These are phyloP conservation scores for Penicillium pancosmium DNA, from an alignment of 495 filamentous ascomycete species.

Conservation along the genomic window DNA sequence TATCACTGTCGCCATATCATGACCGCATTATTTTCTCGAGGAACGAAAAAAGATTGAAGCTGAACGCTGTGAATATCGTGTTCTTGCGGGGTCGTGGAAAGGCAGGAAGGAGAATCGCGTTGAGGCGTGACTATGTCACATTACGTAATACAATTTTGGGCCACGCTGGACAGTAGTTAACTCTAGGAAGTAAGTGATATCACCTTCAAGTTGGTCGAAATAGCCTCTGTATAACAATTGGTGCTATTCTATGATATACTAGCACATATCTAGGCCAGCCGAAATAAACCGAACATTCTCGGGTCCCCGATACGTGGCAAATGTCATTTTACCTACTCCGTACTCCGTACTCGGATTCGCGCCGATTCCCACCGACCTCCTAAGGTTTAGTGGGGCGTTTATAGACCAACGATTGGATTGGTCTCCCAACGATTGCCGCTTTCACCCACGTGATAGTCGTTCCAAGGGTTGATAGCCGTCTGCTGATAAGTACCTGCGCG, in stretches of 20 bases:
- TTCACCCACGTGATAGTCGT: slow-evolving; percentile 3
- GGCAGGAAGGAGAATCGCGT: not conserved
- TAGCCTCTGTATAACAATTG: no score
- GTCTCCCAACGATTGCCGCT: not conserved
- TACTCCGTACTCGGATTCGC: not conserved
- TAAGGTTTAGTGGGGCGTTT: not conserved
- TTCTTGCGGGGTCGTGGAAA: not conserved
- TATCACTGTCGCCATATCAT: slow-evolving; percentile 1
- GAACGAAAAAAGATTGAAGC: not conserved
- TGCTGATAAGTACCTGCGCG: slow-evolving; percentile 9
- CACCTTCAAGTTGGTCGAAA: no score
- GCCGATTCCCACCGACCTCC: not conserved
- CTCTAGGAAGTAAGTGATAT: no score
- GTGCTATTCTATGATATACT: no score
- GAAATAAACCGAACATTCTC: no score
- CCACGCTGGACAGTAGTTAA: no score
- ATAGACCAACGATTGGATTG: not conserved
- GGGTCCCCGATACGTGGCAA: no score
- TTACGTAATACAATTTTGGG: not conserved
- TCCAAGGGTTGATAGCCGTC: slow-evolving; percentile 1
- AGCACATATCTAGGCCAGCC: no score
- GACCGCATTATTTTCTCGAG: not conserved
- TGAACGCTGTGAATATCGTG: not conserved
- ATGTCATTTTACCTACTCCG: no score
- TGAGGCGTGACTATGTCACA: not conserved